phyloP scores from a whole-genome alignment of 306 rosid species.

The Citrullus colocynthis region DNA sequence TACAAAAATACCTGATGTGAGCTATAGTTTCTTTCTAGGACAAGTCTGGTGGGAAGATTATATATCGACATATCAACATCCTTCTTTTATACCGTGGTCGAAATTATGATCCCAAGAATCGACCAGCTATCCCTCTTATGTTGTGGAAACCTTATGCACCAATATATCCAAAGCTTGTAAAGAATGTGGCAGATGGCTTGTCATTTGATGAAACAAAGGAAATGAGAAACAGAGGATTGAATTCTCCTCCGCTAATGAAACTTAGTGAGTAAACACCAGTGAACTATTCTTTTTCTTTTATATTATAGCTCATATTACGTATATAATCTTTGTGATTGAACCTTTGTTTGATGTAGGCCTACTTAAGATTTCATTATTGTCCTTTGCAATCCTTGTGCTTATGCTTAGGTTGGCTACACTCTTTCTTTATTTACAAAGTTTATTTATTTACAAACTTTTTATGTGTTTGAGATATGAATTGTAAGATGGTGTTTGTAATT shows the following conservation, averaged over 20 bases:
- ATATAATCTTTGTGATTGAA: background rate
- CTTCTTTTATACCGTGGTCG: conserved; percentile 64
- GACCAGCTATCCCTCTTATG: conserved; percentile 70
- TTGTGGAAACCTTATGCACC: conserved; percentile 94
- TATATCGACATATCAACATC: conserved; percentile 55
- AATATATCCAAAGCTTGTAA: conserved; percentile 83
- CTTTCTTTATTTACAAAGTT: background rate
- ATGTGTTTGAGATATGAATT: background rate
- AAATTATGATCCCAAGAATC: conserved; percentile 55
- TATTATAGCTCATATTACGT: background rate
- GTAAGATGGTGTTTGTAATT: background rate
- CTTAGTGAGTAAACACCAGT: conserved; percentile 50
- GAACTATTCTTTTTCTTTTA: background rate
- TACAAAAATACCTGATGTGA: conserved; percentile 11
- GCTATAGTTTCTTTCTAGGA: conserved; percentile 44
- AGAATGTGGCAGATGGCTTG: conserved; percentile 53
- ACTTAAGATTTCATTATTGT: background rate
- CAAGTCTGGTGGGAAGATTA: conserved; percentile 65
- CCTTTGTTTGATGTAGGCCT: background rate
- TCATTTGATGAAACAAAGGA: conserved; percentile 59
- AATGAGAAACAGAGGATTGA: conserved; percentile 61
- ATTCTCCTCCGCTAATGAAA: conserved; percentile 50
- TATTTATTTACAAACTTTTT: background rate
- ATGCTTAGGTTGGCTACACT: background rate
- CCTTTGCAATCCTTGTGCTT: background rate